Evolutionary conservation across 768 basidiomycete species (phyloP), one percentile per base, ranked within the genome.

Genomic region (Lyophyllum atratum): DNA sequence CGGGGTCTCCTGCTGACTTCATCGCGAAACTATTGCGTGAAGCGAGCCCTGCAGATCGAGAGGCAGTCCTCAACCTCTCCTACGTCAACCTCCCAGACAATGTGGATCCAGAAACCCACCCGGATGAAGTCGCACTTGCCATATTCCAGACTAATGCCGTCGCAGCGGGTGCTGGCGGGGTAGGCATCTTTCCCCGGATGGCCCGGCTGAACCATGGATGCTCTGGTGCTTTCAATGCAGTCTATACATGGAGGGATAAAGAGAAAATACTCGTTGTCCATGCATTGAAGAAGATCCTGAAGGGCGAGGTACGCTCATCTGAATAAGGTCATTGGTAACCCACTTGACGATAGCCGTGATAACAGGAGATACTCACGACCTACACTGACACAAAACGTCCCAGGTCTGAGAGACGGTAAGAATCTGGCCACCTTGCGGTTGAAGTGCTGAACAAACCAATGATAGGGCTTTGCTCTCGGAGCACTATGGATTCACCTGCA

Each of bases 131-230:
- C n/a, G 83, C 83, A 0, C 70, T 89, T 17, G 84, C 85, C 0
- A 87, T 85, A 55, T 84, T 87, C 66, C 78, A 85, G 66, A 88
- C 87, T 3, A 89, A 89, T 62, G 84, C 83, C 1, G 82, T 87
- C 7, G 70, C 79, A 3, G 80, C 85, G 3, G 84, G 83, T 37
- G 4, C 34, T 1, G 69, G 74, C 1, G 64, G 70, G 19, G 81
- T 82, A 3, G 87, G 85, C 0, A 74, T 90, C n/a, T 89, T 88
- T 66, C 86, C 86, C n/a, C 73, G 67, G 21, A 86, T 84, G 78
- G 85, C 86, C 12, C 75, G 87, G 42, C 60, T 89, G 58, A 90
- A 90, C 61, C 87, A 89, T 59, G 87, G 84, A 0, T 89, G 87
- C 64, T 81, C 85, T 3, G 74, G 78, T 52, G 85, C 85, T 6